Base-by-base conservation (phyloP, 106 monocot species). In the Amphibolis antarctica region DNA sequence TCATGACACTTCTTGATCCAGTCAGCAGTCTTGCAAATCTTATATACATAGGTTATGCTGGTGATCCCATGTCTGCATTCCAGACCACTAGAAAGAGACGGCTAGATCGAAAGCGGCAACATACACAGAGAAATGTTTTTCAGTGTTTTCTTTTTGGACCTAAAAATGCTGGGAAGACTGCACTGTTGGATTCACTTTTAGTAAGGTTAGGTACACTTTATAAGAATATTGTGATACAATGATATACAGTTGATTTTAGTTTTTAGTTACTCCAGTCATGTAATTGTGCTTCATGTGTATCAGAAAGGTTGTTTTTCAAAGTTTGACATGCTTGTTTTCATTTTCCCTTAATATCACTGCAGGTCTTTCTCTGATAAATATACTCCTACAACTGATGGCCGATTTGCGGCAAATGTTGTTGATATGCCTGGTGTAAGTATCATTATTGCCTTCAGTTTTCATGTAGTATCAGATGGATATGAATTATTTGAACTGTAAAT, bases 101-200 rank as follows among this genome's bases (percentile, higher is more conserved):
- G 5, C 27, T 78, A 51, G 89, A 96, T 75, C 79, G 86, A 4
- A 96, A 96, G 70, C 65, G 72, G 12, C 77, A 90, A 50, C 82
- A 86, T 21, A 79, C 90, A 6, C 81, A 77, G 26, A 69, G 84
- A 60, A 86, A 86, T 78, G 83, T 84, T 74, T 66, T 86, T 28
- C 90, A 96, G 68, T 96, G 94, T 65, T 90, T 80, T 78, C 86
- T 96, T 23, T 96, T 90, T 82, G 94, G 94, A 23, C 80, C 94
- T 60, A 84, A 80, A 73, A 76, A 74, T 59, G 71, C 90, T 66
- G 94, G 94, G 44, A 96, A 96, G 55, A 84, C 94, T 21, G 76
- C 86, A 46, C 44, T 96, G 56, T 67, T 96, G 63, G 82, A 80
- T 84, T 77, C 84, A 54, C 71, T 96, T 18, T 67, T 90, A 55